A percentile compares a stretch with the other conserved stretches of the same genome.
Evolutionary conservation across 108 stramenopile species (phyloP).

Genomic region (Mayamaea pseudoterrestris): DNA sequence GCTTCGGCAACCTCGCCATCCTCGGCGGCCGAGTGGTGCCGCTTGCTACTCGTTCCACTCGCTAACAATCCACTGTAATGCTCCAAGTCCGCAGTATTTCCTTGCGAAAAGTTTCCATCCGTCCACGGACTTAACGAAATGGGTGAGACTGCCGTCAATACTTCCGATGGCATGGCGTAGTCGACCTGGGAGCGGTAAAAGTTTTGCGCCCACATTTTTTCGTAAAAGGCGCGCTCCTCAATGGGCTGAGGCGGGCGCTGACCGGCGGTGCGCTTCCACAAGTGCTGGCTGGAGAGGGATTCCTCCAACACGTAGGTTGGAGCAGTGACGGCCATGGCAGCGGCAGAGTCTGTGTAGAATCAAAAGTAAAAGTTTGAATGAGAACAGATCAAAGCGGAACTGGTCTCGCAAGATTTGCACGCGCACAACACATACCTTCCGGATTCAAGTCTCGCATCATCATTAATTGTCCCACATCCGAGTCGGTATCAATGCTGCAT

Average conservation of each 20-base stretch:
- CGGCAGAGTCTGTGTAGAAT: slow-evolving; percentile 25
- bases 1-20: slow-evolving; percentile 43
- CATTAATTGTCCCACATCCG: background rate
- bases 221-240: slow-evolving; percentile 83
- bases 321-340: slow-evolving; percentile 70
- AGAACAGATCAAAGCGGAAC: background rate
- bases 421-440: background rate
- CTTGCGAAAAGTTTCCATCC: slow-evolving; percentile 41
- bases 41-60: background rate
- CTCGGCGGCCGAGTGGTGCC: background rate
- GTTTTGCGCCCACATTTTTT: slow-evolving; percentile 89
- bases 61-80: too few relatives aligned
- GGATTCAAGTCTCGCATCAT: background rate
- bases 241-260: slow-evolving; percentile 88
- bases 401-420: background rate
- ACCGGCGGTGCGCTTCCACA: slow-evolving; percentile 90
- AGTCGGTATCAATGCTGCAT: background rate
- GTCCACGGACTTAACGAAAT: slow-evolving; percentile 64
- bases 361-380: background rate
- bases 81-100: background rate
- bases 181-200: slow-evolving; percentile 76
- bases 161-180: slow-evolving; percentile 62
- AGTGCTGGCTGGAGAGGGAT: slow-evolving; percentile 54
- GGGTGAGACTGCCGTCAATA: slow-evolving; percentile 68
- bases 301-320: slow-evolving; percentile 91